A percentile compares a stretch with the other conserved stretches of the same genome.
phyloP scores from a whole-genome alignment of 2,329 filamentous ascomycete species.

The Aureobasidium sp. region DNA sequence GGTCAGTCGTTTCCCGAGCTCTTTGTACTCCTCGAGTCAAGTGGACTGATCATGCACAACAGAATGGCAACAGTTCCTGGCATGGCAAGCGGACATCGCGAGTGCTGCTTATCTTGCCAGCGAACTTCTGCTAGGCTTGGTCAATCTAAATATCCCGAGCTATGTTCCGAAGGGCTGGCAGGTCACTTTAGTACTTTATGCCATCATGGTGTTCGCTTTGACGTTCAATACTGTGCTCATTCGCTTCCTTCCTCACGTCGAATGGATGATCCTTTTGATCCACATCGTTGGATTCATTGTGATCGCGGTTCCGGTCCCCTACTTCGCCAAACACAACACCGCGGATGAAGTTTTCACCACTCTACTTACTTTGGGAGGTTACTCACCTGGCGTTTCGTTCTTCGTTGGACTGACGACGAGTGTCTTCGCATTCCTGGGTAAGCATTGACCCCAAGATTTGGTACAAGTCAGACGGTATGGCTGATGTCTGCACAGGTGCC shows the following conservation, averaged over 20 bases:
- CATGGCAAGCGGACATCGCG: not conserved
- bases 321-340: conserved; percentile 31
- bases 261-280: conserved; percentile 37
- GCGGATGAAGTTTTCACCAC: conserved; percentile 33
- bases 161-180: conserved; percentile 46
- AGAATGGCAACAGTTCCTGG: not conserved
- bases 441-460: not conserved
- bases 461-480: not conserved
- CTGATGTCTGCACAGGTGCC: not conserved
- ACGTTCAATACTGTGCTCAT: conserved; percentile 51
- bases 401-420: not conserved
- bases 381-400: not conserved
- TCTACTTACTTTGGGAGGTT: not conserved
- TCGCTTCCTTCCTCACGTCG: conserved; percentile 40
- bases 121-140: conserved; percentile 22
- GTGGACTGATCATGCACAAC: not conserved
- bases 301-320: conserved; percentile 29
- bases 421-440: not conserved
- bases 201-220: conserved; percentile 32
- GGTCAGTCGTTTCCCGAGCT: conserved; percentile 41
- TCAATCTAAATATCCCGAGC: conserved; percentile 39
- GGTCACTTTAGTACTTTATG: conserved; percentile 43
- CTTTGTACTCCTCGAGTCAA: not conserved
- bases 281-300: conserved; percentile 26
- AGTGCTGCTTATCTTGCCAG: not conserved